Percentiles rank a stretch among this genome's conserved stretches.
phyloP scores from a whole-genome alignment of 2,329 filamentous ascomycete genomes.

The Exophiala alcalophila region DNA sequence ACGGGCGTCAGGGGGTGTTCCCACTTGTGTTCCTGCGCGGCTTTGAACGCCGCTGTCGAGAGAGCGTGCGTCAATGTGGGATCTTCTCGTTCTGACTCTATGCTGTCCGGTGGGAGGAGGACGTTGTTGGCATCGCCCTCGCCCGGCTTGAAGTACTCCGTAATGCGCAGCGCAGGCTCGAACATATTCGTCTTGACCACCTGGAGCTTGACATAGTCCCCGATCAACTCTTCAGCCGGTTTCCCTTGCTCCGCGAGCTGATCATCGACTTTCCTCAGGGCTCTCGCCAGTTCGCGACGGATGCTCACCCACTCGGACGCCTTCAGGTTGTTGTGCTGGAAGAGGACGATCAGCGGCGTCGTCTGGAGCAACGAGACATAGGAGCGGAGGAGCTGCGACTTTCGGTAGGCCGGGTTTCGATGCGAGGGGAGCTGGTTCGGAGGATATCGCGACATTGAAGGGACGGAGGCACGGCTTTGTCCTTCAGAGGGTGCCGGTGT shows the following conservation, averaged over 20 bases:
- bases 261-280: constrained; percentile 64
- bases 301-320: constrained; percentile 73
- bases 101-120: constrained; percentile 33
- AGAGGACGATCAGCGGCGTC: constrained; percentile 79
- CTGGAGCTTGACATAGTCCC: constrained; percentile 68
- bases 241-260: constrained; percentile 56
- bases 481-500: constrained; percentile 54
- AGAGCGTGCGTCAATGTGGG: constrained; percentile 56
- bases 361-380: constrained; percentile 87
- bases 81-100: constrained; percentile 36
- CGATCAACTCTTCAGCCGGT: constrained; percentile 44
- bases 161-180: constrained; percentile 75
- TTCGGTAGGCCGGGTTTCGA: constrained; percentile 79
- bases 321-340: constrained; percentile 75
- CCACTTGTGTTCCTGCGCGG: constrained; percentile 50
- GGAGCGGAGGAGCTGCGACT: constrained; percentile 80
- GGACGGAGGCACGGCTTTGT: constrained; percentile 42
- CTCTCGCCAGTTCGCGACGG: constrained; percentile 63
- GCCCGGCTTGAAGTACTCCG: constrained; percentile 72
- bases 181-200: constrained; percentile 89
- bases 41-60: constrained; percentile 53
- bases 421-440: constrained; percentile 81
- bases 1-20: constrained; percentile 68
- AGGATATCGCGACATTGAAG: constrained; percentile 52
- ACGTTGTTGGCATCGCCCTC: too few relatives aligned